Conservation (phyloP, 306 rosid genomes). For the Herpetospermum pedunculosum region DNA sequence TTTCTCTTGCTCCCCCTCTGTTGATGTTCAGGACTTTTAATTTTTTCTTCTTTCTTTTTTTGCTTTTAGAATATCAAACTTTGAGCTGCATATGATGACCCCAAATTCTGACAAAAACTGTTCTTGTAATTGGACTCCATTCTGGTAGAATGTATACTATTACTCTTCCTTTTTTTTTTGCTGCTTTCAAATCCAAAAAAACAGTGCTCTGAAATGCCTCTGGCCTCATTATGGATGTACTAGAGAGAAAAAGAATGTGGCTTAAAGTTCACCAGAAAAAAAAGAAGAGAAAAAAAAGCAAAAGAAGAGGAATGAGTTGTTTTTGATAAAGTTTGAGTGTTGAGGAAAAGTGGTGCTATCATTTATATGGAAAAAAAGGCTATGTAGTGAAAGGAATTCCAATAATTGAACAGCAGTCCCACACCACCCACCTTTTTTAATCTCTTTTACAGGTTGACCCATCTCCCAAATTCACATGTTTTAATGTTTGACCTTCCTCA, state of each 20-base stretch:
- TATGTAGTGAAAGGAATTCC: not conserved
- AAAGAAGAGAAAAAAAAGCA: not conserved
- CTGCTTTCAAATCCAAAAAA: not conserved
- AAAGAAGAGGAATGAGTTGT: not conserved
- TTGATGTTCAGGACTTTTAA: not conserved
- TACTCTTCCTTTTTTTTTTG: not conserved
- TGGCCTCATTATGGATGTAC: not conserved
- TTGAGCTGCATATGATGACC: slow-evolving; percentile 1
- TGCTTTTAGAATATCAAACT: not conserved
- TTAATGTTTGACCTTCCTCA: not conserved
- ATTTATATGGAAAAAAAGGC: not conserved
- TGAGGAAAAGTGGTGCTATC: not conserved
- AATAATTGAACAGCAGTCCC: not conserved
- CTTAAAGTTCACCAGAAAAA: not conserved
- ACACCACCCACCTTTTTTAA: not conserved
- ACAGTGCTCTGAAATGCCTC: not conserved
- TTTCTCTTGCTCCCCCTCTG: not conserved
- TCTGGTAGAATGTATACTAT: slow-evolving; percentile 5
- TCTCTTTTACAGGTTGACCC: not conserved
- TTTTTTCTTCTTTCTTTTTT: not conserved
- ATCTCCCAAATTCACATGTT: not conserved
- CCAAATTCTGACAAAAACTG: slow-evolving; percentile 3
- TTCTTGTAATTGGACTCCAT: not conserved
- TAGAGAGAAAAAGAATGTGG: not conserved
- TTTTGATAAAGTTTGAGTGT: not conserved